These are phyloP conservation scores for Priceomyces melissophilus DNA, from an alignment of 805 yeast genomes.

Conservation along the genomic window DNA sequence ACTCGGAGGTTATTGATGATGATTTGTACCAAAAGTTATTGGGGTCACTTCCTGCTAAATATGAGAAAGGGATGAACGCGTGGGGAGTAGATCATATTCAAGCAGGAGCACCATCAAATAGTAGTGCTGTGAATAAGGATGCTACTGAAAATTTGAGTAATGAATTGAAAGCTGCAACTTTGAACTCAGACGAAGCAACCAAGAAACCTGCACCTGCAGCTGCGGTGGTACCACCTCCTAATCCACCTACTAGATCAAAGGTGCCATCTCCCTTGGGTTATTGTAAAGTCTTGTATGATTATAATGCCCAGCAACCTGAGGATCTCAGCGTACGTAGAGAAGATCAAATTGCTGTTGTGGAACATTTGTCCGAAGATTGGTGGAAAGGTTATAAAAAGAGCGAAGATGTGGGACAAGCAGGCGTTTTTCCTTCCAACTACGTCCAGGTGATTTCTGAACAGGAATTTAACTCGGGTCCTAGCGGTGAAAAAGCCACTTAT, in stretches of 20 bases:
- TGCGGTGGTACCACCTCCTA: slow-evolving; percentile 18
- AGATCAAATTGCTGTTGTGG: slow-evolving; percentile 64
- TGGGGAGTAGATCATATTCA: slow-evolving; percentile 38
- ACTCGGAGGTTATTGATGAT: slow-evolving; percentile 67
- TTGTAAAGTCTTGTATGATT: slow-evolving; percentile 71
- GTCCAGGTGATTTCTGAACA: slow-evolving; percentile 46
- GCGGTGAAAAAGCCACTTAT: slow-evolving; percentile 16
- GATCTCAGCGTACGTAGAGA: slow-evolving; percentile 68
- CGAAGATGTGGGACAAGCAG: slow-evolving; percentile 45
- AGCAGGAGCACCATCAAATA: slow-evolving; percentile 1
- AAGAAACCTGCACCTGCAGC: too few relatives aligned
- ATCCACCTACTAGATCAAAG: slow-evolving; percentile 15
- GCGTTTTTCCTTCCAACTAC: slow-evolving; percentile 89
- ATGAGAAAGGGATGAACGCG: slow-evolving; percentile 49
- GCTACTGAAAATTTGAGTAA: slow-evolving; percentile 3
- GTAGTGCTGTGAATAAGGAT: slow-evolving; percentile 4
- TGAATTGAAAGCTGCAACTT: slow-evolving; percentile 3
- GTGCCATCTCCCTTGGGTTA: slow-evolving; percentile 28
- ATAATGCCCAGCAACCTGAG: slow-evolving; percentile 67
- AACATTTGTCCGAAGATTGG: slow-evolving; percentile 83
- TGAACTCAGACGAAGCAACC: slow-evolving; percentile 5
- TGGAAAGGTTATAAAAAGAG: slow-evolving; percentile 66
- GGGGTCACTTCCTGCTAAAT: slow-evolving; percentile 54
- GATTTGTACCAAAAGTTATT: slow-evolving; percentile 50
- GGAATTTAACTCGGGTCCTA: slow-evolving; percentile 20